Conservation (phyloP, 2,329 filamentous ascomycete species). For the Aspergillus spinulosporus region DNA sequence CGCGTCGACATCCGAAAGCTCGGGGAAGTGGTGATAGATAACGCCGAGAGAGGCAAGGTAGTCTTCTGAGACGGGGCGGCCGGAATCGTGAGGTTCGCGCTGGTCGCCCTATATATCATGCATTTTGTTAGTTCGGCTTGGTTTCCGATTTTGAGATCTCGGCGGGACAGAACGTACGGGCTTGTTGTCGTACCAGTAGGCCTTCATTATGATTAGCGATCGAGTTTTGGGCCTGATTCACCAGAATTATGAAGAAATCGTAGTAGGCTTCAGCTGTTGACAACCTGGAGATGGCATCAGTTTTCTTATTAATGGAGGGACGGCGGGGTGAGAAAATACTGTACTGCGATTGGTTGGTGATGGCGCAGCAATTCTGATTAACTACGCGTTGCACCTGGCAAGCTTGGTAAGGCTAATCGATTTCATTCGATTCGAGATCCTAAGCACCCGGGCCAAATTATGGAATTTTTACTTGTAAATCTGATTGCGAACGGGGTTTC, state of each 20-base stretch:
- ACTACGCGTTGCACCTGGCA: not conserved
- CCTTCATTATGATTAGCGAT: slow-evolving; percentile 57
- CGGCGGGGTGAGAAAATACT: slow-evolving; percentile 19
- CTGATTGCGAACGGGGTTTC: too few species aligned
- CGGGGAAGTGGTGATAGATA: slow-evolving; percentile 68
- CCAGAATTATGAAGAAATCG: not conserved
- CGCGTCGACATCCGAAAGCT: slow-evolving; percentile 66
- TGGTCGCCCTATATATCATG: slow-evolving; percentile 74
- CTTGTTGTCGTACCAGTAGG: slow-evolving; percentile 70
- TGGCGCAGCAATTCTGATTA: slow-evolving; percentile 18
- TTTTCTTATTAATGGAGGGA: slow-evolving; percentile 9
- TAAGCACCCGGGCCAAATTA: too few species aligned
- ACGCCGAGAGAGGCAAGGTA: slow-evolving; percentile 77
- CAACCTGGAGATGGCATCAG: slow-evolving; percentile 6
- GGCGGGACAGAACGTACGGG: slow-evolving; percentile 48
- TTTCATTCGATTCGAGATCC: too few species aligned
- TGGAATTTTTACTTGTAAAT: too few species aligned
- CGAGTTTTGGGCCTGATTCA: not conserved
- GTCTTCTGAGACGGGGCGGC: slow-evolving; percentile 62
- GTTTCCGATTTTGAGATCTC: not conserved
- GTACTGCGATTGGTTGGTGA: slow-evolving; percentile 36
- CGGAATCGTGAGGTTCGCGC: slow-evolving; percentile 84
- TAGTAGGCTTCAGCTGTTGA: not conserved
- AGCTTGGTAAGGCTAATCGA: not conserved
- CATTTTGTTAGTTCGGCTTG: not conserved